These are phyloP conservation scores for Xylaria sp. DNA, from an alignment of 2,329 filamentous ascomycete species.

Conservation along the genomic window DNA sequence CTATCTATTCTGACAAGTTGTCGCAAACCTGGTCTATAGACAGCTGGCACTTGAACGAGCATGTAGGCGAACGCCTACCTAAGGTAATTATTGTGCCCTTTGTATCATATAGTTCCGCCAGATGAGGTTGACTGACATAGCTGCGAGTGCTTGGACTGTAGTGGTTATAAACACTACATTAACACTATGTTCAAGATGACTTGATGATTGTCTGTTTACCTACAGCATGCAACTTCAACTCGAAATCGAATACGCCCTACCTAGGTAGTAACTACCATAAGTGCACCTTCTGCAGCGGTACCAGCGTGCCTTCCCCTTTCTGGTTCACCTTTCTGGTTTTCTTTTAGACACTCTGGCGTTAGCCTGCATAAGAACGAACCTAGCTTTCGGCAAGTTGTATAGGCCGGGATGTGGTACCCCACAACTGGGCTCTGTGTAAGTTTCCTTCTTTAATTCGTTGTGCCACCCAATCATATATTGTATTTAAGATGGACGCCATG, in stretches of 20 bases:
- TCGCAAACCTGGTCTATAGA: not conserved
- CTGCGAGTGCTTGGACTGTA: too few species aligned
- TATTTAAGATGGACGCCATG: slow-evolving; percentile 11
- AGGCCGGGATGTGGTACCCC: not conserved
- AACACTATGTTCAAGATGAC: too few species aligned
- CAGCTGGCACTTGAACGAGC: not conserved
- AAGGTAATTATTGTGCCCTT: not conserved
- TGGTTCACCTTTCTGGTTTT: not conserved
- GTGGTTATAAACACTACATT: too few species aligned
- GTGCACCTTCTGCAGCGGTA: not conserved
- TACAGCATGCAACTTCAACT: too few species aligned
- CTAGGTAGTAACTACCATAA: not conserved
- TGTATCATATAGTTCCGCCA: not conserved
- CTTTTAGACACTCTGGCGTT: not conserved
- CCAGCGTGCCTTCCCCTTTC: not conserved
- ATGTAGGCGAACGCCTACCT: not conserved
- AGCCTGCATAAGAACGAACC: not conserved
- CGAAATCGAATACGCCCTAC: not conserved
- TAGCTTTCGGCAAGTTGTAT: not conserved
- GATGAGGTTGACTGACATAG: too few species aligned
- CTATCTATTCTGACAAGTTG: too few species aligned
- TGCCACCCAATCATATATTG: not conserved
- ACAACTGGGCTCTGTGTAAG: not conserved
- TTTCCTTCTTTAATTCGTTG: not conserved
- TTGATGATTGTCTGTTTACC: too few species aligned